phyloP scores from a whole-genome alignment of 2,329 filamentous ascomycete genomes.

The Calonectria hawksworthii region DNA sequence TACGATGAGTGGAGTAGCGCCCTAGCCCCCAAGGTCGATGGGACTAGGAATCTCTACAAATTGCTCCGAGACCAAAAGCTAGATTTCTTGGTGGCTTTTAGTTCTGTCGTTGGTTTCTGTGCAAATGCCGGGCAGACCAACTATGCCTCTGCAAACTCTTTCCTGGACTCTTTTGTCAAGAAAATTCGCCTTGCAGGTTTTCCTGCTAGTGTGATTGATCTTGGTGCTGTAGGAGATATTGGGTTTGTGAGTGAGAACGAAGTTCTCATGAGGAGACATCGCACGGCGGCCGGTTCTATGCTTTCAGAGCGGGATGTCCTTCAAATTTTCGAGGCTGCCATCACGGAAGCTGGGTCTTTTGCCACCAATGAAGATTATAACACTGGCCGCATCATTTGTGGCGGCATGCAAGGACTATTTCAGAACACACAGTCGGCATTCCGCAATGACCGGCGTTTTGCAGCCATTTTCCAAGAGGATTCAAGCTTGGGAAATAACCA shows the following conservation, averaged over 20 bases:
- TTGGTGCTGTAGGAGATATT: not conserved
- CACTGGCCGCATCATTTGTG: not conserved
- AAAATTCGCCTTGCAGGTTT: not conserved
- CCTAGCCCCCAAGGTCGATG: not conserved
- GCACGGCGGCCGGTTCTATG: not conserved
- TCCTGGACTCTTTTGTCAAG: conserved; percentile 27
- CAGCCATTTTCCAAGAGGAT: not conserved
- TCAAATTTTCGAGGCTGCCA: not conserved
- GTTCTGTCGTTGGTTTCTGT: conserved; percentile 19
- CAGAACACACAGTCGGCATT: not conserved
- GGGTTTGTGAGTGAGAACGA: not conserved
- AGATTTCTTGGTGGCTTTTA: conserved; percentile 53
- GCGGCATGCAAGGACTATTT: not conserved
- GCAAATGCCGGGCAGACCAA: conserved; percentile 17
- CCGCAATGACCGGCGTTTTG: not conserved
- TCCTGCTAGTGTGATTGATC: not conserved
- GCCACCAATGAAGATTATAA: not conserved
- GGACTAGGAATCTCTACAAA: not conserved
- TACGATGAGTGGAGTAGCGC: not conserved
- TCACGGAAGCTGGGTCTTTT: not conserved
- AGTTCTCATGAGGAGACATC: not conserved
- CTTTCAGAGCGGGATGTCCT: not conserved
- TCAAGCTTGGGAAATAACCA: not conserved
- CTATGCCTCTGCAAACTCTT: conserved; percentile 28
- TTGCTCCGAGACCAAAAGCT: conserved; percentile 22